Evolutionary conservation across 441 rosid species (phyloP).

Genomic region (Cnidoscolus chayamansa): DNA sequence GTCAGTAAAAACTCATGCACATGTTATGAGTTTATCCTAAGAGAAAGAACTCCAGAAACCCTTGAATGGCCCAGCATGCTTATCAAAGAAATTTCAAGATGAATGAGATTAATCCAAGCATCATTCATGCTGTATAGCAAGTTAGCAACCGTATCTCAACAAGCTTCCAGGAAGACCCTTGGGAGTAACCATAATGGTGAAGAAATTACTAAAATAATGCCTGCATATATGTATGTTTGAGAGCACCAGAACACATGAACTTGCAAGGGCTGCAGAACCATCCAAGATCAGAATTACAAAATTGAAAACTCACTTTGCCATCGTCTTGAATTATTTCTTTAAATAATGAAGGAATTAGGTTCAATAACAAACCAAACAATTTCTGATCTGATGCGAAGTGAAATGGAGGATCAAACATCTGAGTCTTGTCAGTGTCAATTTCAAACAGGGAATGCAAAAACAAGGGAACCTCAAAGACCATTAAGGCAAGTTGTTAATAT

Average conservation of each 20-base stretch:
- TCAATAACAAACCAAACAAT: not conserved
- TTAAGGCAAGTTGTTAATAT: not conserved
- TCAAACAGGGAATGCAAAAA: not conserved
- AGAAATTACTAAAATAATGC: not conserved
- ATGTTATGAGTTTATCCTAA: not conserved
- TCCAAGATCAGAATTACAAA: not conserved
- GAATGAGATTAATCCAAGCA: not conserved
- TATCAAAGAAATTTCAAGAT: not conserved
- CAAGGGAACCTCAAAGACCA: not conserved
- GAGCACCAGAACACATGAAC: not conserved
- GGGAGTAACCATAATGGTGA: not conserved
- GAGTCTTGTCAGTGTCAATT: constrained; percentile 3
- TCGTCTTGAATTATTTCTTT: not conserved
- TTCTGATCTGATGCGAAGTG: not conserved
- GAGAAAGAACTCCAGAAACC: not conserved
- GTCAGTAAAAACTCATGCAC: not conserved
- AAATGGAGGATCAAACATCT: not conserved
- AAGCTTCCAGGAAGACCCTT: not conserved
- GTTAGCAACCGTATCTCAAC: not conserved
- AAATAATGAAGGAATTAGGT: not conserved
- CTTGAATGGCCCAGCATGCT: not conserved
- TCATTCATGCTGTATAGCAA: not conserved
- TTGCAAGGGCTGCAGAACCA: not conserved
- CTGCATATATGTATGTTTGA: not conserved
- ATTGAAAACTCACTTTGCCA: not conserved